Base-by-base conservation (phyloP, 441 rosid species). In the Mallotus repandus region DNA sequence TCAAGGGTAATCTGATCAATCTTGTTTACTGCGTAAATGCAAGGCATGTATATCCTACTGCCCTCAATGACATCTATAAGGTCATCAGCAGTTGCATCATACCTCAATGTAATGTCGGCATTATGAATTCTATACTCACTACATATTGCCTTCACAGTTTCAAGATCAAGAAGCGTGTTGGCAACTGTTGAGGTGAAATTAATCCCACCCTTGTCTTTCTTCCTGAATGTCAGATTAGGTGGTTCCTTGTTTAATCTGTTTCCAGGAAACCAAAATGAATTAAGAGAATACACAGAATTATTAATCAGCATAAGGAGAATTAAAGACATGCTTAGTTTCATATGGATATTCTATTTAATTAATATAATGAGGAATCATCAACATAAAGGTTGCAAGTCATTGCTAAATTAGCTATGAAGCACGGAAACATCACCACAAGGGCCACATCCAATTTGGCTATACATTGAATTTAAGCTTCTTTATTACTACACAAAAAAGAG, bases 61-160 rank as follows among this genome's bases (percentile, higher is more conserved):
- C 99, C 98, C 75, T 95, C 99, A 45, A 95, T 95, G 74, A 93
- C 98, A 79, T 95, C 99, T 35, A 95, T 95, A 74, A 95, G 98
- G 84, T 95, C 99, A 87, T 95, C 99, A 61, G 97, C 99, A 14
- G 97, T 90, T 21, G 99, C 99, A 87, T 95, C 99, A 69, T 69
- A 93, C 54, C 95, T 89, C 75, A 93, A 85, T 68, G 99, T 95
- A 79, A 95, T 89, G 79, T 95, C 99, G 56, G 99, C 98, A 75
- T 95, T 95, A 77, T 95, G 99, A 12, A 89, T 91, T 81, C 93
- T 86, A 83, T 93, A 95, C 85, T 95, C 98, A 55, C 98, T 88
- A 78, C 99, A 95, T 75, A 95, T 93, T 58, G 99, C 98, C 86
- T 91, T 95, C 67, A 91, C 99, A 46, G 99, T 95, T 0, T 95